Evolutionary conservation across 2,329 filamentous ascomycete genomes (phyloP).

Genomic region (Fusarium camptoceras): DNA sequence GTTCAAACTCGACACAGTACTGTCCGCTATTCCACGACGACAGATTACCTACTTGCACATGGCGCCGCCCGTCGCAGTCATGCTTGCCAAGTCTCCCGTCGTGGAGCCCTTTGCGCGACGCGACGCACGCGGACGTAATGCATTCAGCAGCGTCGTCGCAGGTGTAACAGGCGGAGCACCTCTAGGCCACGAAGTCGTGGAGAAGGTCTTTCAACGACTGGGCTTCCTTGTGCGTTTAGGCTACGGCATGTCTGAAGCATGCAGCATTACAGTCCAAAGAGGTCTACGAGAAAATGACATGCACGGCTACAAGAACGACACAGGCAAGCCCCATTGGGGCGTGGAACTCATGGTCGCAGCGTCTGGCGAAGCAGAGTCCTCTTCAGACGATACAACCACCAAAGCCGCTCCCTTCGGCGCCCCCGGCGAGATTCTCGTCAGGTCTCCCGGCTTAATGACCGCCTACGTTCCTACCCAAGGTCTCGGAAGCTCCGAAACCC

Average conservation of each 20-base stretch:
- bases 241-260: conserved; percentile 81
- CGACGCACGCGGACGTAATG: conserved; percentile 56
- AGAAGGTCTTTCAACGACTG: conserved; percentile 70
- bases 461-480: conserved; percentile 74
- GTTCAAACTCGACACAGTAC: conserved; percentile 74
- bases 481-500: conserved; percentile 20
- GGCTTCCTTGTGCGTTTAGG: conserved; percentile 68
- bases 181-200: conserved; percentile 64
- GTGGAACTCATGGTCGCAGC: conserved; percentile 74
- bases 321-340: conserved; percentile 73
- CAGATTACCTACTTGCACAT: conserved; percentile 73
- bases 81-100: conserved; percentile 75
- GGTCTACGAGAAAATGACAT: conserved; percentile 62
- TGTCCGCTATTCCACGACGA: conserved; percentile 70
- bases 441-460: conserved; percentile 72
- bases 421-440: conserved; percentile 74
- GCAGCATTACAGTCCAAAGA: conserved; percentile 72
- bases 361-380: conserved; percentile 51
- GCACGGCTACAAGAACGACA: conserved; percentile 66
- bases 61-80: conserved; percentile 77
- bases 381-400: conserved; percentile 42
- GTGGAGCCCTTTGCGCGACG: conserved; percentile 70
- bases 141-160: conserved; percentile 67
- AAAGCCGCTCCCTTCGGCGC: conserved; percentile 58
- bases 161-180: conserved; percentile 74